phyloP scores from a whole-genome alignment of 768 basidiomycete genomes.

The Astraeus odoratus region DNA sequence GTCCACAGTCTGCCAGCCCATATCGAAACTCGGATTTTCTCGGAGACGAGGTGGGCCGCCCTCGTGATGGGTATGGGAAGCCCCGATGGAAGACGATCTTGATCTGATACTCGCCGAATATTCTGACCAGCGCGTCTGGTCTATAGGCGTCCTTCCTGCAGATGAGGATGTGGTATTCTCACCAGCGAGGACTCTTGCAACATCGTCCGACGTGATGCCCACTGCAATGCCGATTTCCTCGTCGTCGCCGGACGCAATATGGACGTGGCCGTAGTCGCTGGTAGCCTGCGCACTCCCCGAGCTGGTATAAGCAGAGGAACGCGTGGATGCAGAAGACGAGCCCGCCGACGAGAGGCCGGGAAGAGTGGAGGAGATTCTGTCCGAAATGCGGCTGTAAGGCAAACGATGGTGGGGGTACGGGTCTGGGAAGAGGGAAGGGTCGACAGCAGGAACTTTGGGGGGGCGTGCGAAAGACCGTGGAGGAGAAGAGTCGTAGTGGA shows the following conservation, averaged over 20 bases:
- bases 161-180: constrained; percentile 41
- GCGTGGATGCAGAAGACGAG: constrained; percentile 64
- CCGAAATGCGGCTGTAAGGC: constrained; percentile 34
- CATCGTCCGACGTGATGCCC: constrained; percentile 61
- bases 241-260: constrained; percentile 53
- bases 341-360: constrained; percentile 65
- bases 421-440: constrained; percentile 66
- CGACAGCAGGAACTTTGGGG: constrained; percentile 41
- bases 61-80: constrained; percentile 41
- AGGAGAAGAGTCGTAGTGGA: constrained; percentile 30
- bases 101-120: constrained; percentile 60
- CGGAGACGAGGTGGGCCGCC: constrained; percentile 38
- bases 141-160: constrained; percentile 46
- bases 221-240: constrained; percentile 47
- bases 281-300: constrained; percentile 56
- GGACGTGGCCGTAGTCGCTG: constrained; percentile 58
- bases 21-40: constrained; percentile 69
- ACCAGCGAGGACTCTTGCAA: constrained; percentile 52
- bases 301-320: constrained; percentile 74
- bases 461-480: constrained; percentile 35
- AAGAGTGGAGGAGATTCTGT: constrained; percentile 30
- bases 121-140: constrained; percentile 71
- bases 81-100: constrained; percentile 61
- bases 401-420: constrained; percentile 60
- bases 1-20: constrained; percentile 67